A percentile compares a stretch with the other conserved stretches of the same genome.
These are phyloP conservation scores for Areca catechu DNA, from an alignment of 176 grass and related monocot species.

Conservation along the genomic window DNA sequence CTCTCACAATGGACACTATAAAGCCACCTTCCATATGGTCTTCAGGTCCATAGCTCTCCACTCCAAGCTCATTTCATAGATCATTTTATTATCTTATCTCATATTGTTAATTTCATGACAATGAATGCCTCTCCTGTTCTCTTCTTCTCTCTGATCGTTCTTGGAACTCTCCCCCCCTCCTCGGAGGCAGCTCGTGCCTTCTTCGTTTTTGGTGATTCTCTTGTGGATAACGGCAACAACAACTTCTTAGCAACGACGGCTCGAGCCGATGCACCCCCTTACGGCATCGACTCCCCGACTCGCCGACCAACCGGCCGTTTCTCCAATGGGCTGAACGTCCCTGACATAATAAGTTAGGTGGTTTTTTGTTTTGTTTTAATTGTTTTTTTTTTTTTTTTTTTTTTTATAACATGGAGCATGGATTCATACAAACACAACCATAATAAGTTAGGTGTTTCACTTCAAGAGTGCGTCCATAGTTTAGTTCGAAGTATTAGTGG, in stretches of 20 bases:
- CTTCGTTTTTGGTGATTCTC: slow-evolving; percentile 93
- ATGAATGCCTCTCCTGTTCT: slow-evolving; percentile 32
- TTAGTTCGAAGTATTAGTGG: too few relatives aligned
- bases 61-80: too few relatives aligned
- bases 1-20: too few relatives aligned
- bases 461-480: too few relatives aligned
- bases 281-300: slow-evolving; percentile 63
- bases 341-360: slow-evolving; percentile 92
- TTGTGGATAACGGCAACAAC: slow-evolving; percentile 96
- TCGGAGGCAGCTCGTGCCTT: slow-evolving; percentile 54
- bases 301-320: slow-evolving; percentile 60
- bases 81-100: too few relatives aligned
- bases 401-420: too few relatives aligned
- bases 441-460: slow-evolving; percentile 34
- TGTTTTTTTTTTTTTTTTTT: too few relatives aligned
- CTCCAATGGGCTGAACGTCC: slow-evolving; percentile 82
- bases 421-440: too few relatives aligned
- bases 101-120: too few relatives aligned
- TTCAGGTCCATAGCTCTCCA: too few relatives aligned
- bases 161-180: background rate
- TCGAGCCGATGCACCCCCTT: slow-evolving; percentile 67
- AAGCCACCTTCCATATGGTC: too few relatives aligned
- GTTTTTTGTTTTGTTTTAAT: too few relatives aligned
- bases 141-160: background rate
- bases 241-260: slow-evolving; percentile 62